phyloP scores from a whole-genome alignment of 2,329 filamentous ascomycete species.

The Phoma herbarum region DNA sequence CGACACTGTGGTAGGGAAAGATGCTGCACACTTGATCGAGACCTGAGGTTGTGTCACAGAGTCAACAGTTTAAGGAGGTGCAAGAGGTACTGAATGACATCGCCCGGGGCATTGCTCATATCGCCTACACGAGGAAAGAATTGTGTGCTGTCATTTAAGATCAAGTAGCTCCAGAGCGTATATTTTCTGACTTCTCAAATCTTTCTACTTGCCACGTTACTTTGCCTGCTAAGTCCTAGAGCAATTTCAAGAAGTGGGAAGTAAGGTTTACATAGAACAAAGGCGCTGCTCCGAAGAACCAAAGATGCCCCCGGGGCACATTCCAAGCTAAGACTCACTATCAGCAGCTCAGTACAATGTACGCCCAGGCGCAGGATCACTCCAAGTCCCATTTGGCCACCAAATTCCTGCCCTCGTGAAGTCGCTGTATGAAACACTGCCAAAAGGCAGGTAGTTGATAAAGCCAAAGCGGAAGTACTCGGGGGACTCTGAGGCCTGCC shows the following conservation, averaged over 20 bases:
- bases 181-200: not conserved
- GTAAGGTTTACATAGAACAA: not conserved
- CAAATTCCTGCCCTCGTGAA: conserved; percentile 47
- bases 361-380: conserved; percentile 19
- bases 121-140: no score
- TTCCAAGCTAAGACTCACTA: not conserved
- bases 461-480: conserved; percentile 51
- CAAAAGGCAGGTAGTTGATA: conserved; percentile 44
- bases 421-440: conserved; percentile 42
- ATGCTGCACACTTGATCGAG: not conserved
- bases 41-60: not conserved
- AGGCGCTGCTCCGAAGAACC: not conserved
- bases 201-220: not conserved
- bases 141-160: not conserved
- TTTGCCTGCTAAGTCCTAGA: not conserved
- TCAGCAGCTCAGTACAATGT: conserved; percentile 12
- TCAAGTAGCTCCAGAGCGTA: not conserved
- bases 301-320: not conserved
- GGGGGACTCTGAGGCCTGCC: conserved; percentile 48
- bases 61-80: not conserved
- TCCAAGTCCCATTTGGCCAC: conserved; percentile 45
- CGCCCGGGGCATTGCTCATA: no score
- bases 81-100: not conserved
- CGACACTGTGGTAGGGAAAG: no score
- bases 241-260: not conserved